Evolutionary conservation across 768 basidiomycete genomes (phyloP).

Genomic region (Termitomyces eurrhizus): DNA sequence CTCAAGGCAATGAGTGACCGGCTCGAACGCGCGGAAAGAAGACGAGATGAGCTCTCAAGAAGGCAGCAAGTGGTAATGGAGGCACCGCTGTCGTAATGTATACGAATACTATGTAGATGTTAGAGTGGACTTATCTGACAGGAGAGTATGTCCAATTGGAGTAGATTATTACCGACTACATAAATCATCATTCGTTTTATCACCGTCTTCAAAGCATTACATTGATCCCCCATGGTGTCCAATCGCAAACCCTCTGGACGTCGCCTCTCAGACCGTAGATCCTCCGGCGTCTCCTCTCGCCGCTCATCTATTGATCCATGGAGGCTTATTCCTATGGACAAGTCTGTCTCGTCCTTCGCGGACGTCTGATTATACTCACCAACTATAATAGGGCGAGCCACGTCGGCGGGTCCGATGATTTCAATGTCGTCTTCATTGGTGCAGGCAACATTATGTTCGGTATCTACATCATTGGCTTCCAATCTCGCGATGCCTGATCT

Average conservation of each 20-base stretch:
- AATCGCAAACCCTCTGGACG: slow-evolving; percentile 47
- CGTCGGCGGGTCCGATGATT: slow-evolving; percentile 62
- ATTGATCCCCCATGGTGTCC: slow-evolving; percentile 23
- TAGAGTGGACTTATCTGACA: not conserved
- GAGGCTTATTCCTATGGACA: slow-evolving; percentile 76
- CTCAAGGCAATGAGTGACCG: slow-evolving; percentile 72
- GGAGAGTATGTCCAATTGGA: slow-evolving; percentile 1
- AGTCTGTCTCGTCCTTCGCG: slow-evolving; percentile 33
- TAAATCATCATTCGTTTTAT: slow-evolving; percentile 1
- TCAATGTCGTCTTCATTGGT: slow-evolving; percentile 94
- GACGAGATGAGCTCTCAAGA: slow-evolving; percentile 42
- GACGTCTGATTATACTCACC: slow-evolving; percentile 13
- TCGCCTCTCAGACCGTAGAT: slow-evolving; percentile 41
- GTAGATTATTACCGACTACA: slow-evolving; percentile 11
- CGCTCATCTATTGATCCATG: slow-evolving; percentile 75
- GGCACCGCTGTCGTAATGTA: slow-evolving; percentile 12
- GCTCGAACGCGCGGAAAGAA: slow-evolving; percentile 70
- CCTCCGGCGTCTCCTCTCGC: slow-evolving; percentile 48
- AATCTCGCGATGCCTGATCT: not conserved
- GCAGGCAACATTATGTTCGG: slow-evolving; percentile 99
- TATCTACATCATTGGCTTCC: slow-evolving; percentile 22
- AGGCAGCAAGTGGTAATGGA: slow-evolving; percentile 22
- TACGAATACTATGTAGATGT: not conserved
- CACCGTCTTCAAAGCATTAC: not conserved
- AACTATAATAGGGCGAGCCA: slow-evolving; percentile 37